A percentile compares a stretch with the other conserved stretches of the same genome.
These are phyloP conservation scores for Fusarium stilboides DNA, from an alignment of 2,329 filamentous ascomycete genomes.

Conservation along the genomic window DNA sequence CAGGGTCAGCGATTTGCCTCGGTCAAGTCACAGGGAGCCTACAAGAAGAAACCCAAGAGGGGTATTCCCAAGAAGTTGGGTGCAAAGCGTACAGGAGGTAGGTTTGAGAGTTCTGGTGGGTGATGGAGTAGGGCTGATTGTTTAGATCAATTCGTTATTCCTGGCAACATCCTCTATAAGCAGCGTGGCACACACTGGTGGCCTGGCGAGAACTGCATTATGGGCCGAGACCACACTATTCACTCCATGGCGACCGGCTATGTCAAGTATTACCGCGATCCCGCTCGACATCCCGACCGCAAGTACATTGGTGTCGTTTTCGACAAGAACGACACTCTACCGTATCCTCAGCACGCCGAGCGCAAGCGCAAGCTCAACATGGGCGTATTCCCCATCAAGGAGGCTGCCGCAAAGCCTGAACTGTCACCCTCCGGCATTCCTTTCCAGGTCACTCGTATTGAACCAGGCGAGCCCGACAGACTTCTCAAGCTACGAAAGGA, in stretches of 20 bases:
- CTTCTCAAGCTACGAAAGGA: slow-evolving; percentile 66
- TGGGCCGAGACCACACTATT: slow-evolving; percentile 97
- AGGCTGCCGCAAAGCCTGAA: slow-evolving; percentile 55
- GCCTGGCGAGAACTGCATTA: slow-evolving; percentile 93
- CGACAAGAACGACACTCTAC: slow-evolving; percentile 84
- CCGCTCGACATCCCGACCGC: slow-evolving; percentile 82
- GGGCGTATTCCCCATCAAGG: slow-evolving; percentile 67
- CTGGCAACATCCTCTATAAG: slow-evolving; percentile 98
- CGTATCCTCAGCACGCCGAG: slow-evolving; percentile 80
- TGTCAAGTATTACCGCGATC: slow-evolving; percentile 97
- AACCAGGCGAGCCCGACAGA: slow-evolving; percentile 61
- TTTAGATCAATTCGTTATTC: slow-evolving; percentile 89
- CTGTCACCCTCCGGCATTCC: slow-evolving; percentile 68
- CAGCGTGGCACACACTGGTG: slow-evolving; percentile 96
- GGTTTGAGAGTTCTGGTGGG: slow-evolving; percentile 52
- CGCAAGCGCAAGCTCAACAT: slow-evolving; percentile 84
- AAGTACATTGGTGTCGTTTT: slow-evolving; percentile 97
- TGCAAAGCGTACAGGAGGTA: slow-evolving; percentile 92
- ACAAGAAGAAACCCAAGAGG: slow-evolving; percentile 74
- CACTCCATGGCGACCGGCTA: slow-evolving; percentile 88
- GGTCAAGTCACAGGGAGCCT: slow-evolving; percentile 76
- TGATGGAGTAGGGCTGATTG: slow-evolving; percentile 27
- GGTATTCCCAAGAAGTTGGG: slow-evolving; percentile 86
- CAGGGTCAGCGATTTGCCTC: slow-evolving; percentile 69
- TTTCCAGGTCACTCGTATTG: slow-evolving; percentile 60